Percentiles rank a stretch among this genome's conserved stretches.
Evolutionary conservation across 352 stramenopile genomes (phyloP).

Genomic region (Phytophthora foliorum): DNA sequence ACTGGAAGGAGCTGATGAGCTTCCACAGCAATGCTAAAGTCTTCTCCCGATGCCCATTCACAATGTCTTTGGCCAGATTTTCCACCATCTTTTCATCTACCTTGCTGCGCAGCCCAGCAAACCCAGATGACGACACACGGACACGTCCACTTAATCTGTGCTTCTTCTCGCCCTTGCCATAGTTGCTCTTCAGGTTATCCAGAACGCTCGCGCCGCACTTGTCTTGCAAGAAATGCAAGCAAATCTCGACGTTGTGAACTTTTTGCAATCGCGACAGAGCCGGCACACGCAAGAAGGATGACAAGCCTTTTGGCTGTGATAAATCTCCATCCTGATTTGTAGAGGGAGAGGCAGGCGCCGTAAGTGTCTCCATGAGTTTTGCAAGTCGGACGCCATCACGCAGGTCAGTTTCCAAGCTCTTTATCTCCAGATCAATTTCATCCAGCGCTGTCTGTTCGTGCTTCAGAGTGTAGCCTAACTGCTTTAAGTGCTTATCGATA

Average conservation of each 20-base stretch:
- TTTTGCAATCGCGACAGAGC: slow-evolving; percentile 96
- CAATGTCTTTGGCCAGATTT: slow-evolving; percentile 93
- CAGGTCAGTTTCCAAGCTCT: slow-evolving; percentile 94
- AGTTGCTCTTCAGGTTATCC: slow-evolving; percentile 56
- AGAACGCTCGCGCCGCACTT: slow-evolving; percentile 72
- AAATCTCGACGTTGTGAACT: slow-evolving; percentile 96
- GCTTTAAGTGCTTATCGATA: slow-evolving; percentile 94
- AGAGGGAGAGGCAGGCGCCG: slow-evolving; percentile 26
- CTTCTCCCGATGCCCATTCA: slow-evolving; percentile 95
- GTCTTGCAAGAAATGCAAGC: slow-evolving; percentile 84
- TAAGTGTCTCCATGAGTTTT: slow-evolving; percentile 94
- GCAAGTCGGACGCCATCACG: slow-evolving; percentile 96
- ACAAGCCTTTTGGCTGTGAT: slow-evolving; percentile 46
- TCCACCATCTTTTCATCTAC: slow-evolving; percentile 71
- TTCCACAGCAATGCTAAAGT: slow-evolving; percentile 96
- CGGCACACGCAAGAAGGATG: slow-evolving; percentile 92
- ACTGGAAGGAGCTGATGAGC: slow-evolving; percentile 92
- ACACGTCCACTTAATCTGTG: slow-evolving; percentile 33
- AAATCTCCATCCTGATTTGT: slow-evolving; percentile 7
- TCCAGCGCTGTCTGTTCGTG: slow-evolving; percentile 95
- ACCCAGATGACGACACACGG: slow-evolving; percentile 48
- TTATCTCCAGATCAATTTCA: slow-evolving; percentile 95
- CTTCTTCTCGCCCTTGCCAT: slow-evolving; percentile 18
- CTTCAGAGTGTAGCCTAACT: slow-evolving; percentile 87
- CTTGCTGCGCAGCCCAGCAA: slow-evolving; percentile 58